These are phyloP conservation scores for Chenopodium album DNA, from an alignment of 148 eudicot genomes.

Conservation along the genomic window DNA sequence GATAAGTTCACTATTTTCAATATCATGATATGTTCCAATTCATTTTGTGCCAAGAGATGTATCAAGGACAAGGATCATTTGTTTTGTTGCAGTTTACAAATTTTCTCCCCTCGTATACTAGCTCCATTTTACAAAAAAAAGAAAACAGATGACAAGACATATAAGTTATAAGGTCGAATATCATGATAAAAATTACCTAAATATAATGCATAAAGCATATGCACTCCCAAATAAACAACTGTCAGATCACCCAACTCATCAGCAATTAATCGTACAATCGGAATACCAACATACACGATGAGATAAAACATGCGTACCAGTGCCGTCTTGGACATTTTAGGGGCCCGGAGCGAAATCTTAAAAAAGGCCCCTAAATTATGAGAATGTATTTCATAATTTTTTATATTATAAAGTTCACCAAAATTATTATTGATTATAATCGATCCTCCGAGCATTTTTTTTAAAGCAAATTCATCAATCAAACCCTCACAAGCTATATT, in stretches of 20 bases:
- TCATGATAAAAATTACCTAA: neutral
- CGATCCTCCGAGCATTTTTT: no score
- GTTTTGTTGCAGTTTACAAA: neutral
- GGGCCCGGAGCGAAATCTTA: no score
- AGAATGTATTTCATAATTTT: no score
- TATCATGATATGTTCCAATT: neutral
- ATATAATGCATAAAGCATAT: neutral
- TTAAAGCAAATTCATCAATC: no score
- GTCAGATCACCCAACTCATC: neutral
- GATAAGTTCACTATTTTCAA: neutral
- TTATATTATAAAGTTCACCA: no score
- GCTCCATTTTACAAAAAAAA: neutral
- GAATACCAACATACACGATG: neutral
- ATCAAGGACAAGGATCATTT: neutral
- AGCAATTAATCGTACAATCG: neutral
- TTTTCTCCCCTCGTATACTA: neutral
- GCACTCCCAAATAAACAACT: neutral
- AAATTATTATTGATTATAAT: no score
- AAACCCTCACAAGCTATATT: no score
- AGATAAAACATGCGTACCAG: neutral
- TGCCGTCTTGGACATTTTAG: no score
- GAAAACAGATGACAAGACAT: neutral
- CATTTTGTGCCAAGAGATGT: neutral
- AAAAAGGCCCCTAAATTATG: no score
- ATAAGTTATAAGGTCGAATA: neutral